Base-by-base conservation (phyloP, 768 basidiomycete species). In the Termitomyces sp. region DNA sequence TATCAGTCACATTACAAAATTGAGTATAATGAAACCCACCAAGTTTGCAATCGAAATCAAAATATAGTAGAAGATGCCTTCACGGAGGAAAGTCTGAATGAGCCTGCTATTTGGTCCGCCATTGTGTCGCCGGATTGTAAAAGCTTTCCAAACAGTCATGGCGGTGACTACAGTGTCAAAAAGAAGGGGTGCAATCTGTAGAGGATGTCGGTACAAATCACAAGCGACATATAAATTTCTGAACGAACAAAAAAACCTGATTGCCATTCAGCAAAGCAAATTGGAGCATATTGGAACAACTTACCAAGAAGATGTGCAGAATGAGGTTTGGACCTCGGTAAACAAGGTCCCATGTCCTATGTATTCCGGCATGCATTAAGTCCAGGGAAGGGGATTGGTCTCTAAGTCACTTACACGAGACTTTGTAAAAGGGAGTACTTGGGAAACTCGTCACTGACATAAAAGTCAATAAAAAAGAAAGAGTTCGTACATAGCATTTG, bases 31-130 rank as follows among this genome's bases (percentile, higher is more conserved):
- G 24, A 28, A 30, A 61, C 74, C 57, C 48, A 79, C 79, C 75
- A 92, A 73, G 73, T 92, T 92, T 49, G 90, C 90, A 52, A 91
- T 83, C n/a, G 90, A 91, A 67, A 92, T 92, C 62, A 92, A 71
- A 58, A 92, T 79, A 66, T 90, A 92, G 66, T 92, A 92, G 69
- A 91, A 92, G 60, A 92, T 84, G 60, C 90, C 90, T 77, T 92
- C 90, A 53, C 88, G 86, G 63, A 92, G 77, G 71, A 92, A 92
- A 33, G 90, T 92, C 67, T 91, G 89, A 55, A 92, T 90, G 45
- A 92, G 80, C 46, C 84, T 80, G 68, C 88, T 92, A 64, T 82
- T 90, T 38, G 88, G 83, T 20, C 87, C 85, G 32, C 88, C 88
- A 61, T 83, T 89, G 60, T 81, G 82, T 63, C 86, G 80, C 56